Evolutionary conservation across 1,284 basidiomycete genomes (phyloP), one percentile per base, ranked within the genome.

Genomic region (Rhodotorula glutinis): DNA sequence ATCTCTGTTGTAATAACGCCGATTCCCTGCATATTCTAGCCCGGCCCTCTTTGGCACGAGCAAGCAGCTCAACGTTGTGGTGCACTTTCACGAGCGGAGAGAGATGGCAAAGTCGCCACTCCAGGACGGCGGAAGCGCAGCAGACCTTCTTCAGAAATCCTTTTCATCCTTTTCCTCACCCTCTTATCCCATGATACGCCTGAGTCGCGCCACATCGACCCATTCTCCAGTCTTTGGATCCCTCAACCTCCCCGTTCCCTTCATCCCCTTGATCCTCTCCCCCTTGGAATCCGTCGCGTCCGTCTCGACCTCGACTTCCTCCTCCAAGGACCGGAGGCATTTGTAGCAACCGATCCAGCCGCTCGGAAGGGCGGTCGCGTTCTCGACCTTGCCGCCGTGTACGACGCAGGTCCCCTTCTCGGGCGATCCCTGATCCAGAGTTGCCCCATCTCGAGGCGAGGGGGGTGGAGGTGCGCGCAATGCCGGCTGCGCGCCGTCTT

Each of bases 271-370:
- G 5, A 27, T 46, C n/a, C 38, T 13, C 27, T 33, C 49, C 27
- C 23, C 33, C 27, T 43, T 30, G 11, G 38, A 25, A 29, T 25
- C 10, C 9, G n/a, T 16, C 25, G 27, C 49, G 2, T 16, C 29
- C 13, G 29, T 25, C 16, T 17, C 14, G 25, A 54, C 53, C 16
- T 63, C 56, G 11, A 58, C 52, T 74, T 86, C 86, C 78, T 90
- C 86, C 56, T 97, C 87, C 74, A 92, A 86, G 66, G 88, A 87
- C 82, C 90, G 88, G 60, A 89, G 88, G 79, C 95, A 98, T 52
- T 90, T 87, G 79, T 96, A 98, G 80, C 95, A 97, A 76, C 91
- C 95, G 13, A 97, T 91, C 82, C 94, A 97, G 54, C 96, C 94
- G 40, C 88, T 90, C 14, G 92, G 91, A 53, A 98, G 79, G 33